A percentile compares a stretch with the other conserved stretches of the same genome.
These are phyloP conservation scores for Saccharomycopsis sp. DNA, from an alignment of 805 yeast species.

Conservation along the genomic window DNA sequence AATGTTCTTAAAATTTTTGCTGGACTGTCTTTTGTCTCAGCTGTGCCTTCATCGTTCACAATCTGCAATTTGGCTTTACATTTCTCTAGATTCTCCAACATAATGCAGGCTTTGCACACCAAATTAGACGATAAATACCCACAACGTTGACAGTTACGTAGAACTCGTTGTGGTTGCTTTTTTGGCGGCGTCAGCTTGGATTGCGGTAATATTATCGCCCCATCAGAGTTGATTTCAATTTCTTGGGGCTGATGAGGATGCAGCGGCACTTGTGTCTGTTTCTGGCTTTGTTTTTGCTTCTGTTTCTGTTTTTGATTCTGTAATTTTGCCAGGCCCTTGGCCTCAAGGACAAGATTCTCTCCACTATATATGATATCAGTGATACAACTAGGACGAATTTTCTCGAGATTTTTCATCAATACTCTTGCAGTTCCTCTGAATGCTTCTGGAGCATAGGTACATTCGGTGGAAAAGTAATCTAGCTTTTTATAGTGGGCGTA, in stretches of 20 bases:
- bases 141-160: constrained; percentile 74
- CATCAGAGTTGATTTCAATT: constrained; percentile 51
- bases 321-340: constrained; percentile 42
- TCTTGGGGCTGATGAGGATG: constrained; percentile 29
- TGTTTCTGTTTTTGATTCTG: constrained; percentile 30
- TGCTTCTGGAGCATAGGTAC: constrained; percentile 98
- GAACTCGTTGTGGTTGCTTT: constrained; percentile 46
- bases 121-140: constrained; percentile 86
- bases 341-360: constrained; percentile 67
- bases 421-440: constrained; percentile 96
- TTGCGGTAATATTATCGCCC: constrained; percentile 43
- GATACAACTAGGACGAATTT: constrained; percentile 86
- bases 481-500: constrained; percentile 94
- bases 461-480: constrained; percentile 95
- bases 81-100: constrained; percentile 76
- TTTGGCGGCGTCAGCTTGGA: constrained; percentile 13
- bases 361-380: constrained; percentile 94
- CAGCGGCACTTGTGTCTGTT: constrained; percentile 23
- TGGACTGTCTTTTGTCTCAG: constrained; percentile 49
- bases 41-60: constrained; percentile 38
- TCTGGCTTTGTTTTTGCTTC: constrained; percentile 6
- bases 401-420: constrained; percentile 81
- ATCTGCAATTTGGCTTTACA: constrained; percentile 60
- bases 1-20: constrained; percentile 55
- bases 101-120: constrained; percentile 88